Evolutionary conservation across 352 stramenopile genomes (phyloP).

Genomic region (Globisporangium megalacanthum): DNA sequence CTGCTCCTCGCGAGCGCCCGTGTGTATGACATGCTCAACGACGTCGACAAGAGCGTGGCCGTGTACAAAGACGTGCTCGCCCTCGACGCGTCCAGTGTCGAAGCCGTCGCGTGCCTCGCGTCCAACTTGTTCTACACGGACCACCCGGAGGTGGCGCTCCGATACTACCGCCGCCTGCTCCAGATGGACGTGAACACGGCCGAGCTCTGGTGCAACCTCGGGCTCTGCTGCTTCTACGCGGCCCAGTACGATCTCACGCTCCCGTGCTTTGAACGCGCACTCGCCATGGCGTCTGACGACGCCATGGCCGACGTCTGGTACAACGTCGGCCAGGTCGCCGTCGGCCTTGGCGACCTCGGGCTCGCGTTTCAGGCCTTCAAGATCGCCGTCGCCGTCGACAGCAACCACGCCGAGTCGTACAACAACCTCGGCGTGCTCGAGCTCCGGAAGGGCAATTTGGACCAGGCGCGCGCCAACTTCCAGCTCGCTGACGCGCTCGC

Average conservation of each 20-base stretch:
- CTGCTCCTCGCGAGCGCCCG: conserved; percentile 84
- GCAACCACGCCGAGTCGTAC: conserved; percentile 89
- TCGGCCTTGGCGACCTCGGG: conserved; percentile 90
- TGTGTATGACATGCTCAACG: conserved; percentile 92
- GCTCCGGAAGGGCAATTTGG: conserved; percentile 83
- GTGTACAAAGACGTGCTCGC: conserved; percentile 87
- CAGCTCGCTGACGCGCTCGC: conserved; percentile 69
- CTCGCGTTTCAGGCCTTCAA: conserved; percentile 94
- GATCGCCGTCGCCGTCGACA: conserved; percentile 88
- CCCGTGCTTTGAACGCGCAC: conserved; percentile 89
- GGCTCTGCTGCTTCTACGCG: conserved; percentile 92
- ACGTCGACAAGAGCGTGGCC: conserved; percentile 66
- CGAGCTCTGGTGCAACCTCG: conserved; percentile 95
- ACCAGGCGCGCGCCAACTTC: conserved; percentile 84
- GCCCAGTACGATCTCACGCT: conserved; percentile 94
- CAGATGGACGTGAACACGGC: conserved; percentile 90
- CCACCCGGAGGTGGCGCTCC: conserved; percentile 88
- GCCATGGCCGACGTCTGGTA: conserved; percentile 93
- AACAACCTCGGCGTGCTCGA: conserved; percentile 91
- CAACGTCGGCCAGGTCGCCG: conserved; percentile 91
- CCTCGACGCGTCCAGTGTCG: conserved; percentile 87
- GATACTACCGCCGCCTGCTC: conserved; percentile 91
- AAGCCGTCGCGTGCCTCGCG: conserved; percentile 89
- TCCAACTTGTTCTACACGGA: conserved; percentile 94
- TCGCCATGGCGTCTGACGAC: conserved; percentile 85